Evolutionary conservation across 1,284 basidiomycete species (phyloP).

Genomic region (Ceratobasidium sp.): DNA sequence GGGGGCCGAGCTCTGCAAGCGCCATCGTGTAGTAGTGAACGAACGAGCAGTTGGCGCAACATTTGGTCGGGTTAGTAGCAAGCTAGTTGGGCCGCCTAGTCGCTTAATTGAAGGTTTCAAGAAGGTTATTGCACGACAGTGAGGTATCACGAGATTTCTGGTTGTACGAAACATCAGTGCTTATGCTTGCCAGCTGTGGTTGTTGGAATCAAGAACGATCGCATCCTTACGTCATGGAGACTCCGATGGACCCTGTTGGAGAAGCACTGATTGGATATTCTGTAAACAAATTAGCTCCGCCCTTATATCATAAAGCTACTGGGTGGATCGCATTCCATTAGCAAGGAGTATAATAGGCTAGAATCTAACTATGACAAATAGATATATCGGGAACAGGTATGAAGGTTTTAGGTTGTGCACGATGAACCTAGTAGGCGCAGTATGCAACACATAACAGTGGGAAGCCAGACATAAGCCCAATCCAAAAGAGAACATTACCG

Average conservation of each 20-base stretch:
- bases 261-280: not conserved
- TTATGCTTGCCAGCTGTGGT: not conserved
- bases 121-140: not conserved
- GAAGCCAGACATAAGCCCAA: constrained; percentile 83
- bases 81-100: not conserved
- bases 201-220: not conserved
- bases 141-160: not conserved
- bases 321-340: not conserved
- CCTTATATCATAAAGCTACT: not conserved
- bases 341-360: not conserved
- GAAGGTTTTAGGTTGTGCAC: not conserved
- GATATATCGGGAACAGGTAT: not conserved
- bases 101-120: not conserved
- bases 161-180: constrained; percentile 7
- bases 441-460: constrained; percentile 92
- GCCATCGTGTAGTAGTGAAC: not conserved
- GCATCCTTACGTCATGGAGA: not conserved
- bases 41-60: constrained; percentile 1
- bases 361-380: not conserved
- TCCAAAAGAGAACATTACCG: constrained; percentile 87
- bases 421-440: constrained; percentile 71
- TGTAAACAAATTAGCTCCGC: not conserved
- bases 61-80: not conserved
- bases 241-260: constrained; percentile 35
- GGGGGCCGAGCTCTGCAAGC: not conserved